Percentiles rank a stretch among this genome's conserved stretches.
These are phyloP conservation scores for Schwanniomyces yamadae DNA, from an alignment of 805 yeast species.

Conservation along the genomic window DNA sequence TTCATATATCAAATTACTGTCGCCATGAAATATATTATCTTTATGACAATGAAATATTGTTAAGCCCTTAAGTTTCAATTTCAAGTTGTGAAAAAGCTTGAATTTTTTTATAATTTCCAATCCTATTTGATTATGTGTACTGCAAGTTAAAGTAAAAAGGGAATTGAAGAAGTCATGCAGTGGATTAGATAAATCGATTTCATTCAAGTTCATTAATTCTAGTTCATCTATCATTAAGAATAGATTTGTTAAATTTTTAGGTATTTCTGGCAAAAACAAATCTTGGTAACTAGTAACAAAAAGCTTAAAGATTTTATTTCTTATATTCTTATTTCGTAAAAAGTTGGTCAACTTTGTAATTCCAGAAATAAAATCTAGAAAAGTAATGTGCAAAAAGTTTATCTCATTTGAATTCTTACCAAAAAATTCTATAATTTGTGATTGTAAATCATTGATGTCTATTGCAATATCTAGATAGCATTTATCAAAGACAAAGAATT, in stretches of 20 bases:
- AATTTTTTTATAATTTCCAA: slow-evolving; percentile 24
- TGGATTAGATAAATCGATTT: slow-evolving; percentile 17
- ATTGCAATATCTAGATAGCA: slow-evolving; percentile 16
- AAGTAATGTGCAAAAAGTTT: slow-evolving; percentile 32
- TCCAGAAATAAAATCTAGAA: slow-evolving; percentile 25
- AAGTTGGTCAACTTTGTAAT: slow-evolving; percentile 24
- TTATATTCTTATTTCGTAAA: slow-evolving; percentile 19
- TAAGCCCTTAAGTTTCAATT: slow-evolving; percentile 26
- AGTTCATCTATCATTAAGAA: slow-evolving; percentile 31
- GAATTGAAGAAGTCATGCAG: slow-evolving; percentile 23
- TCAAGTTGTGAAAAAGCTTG: slow-evolving; percentile 19
- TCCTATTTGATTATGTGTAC: slow-evolving; percentile 32
- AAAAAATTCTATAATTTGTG: slow-evolving; percentile 24
- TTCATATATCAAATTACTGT: slow-evolving; percentile 7
- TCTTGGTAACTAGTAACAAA: slow-evolving; percentile 24
- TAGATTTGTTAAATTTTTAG: slow-evolving; percentile 29
- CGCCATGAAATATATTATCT: slow-evolving; percentile 15
- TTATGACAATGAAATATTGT: slow-evolving; percentile 34
- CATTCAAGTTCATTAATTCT: slow-evolving; percentile 19
- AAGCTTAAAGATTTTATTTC: slow-evolving; percentile 29
- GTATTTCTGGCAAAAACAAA: slow-evolving; percentile 23
- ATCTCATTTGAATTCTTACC: slow-evolving; percentile 22
- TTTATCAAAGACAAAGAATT: slow-evolving; percentile 34
- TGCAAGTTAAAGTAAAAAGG: slow-evolving; percentile 29
- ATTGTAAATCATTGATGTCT: slow-evolving; percentile 19